Evolutionary conservation across 768 basidiomycete species (phyloP).

Genomic region (Xerocomellus chrysenteron): DNA sequence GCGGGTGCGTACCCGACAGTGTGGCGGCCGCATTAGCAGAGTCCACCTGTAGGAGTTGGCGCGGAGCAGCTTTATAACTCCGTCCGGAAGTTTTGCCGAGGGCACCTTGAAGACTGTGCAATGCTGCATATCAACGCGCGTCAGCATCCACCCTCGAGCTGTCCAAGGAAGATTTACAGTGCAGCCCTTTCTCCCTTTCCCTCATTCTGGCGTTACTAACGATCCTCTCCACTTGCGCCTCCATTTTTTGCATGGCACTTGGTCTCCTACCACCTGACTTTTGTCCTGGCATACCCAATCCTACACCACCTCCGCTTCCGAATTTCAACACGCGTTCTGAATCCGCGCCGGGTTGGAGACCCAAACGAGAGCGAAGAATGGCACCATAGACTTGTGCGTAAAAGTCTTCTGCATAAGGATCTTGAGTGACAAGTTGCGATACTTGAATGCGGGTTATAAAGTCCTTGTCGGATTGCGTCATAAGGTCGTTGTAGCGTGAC

Average conservation of each 20-base stretch:
- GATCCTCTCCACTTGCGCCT: conserved; percentile 92
- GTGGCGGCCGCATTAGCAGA: conserved; percentile 39
- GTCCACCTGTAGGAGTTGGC: conserved; percentile 92
- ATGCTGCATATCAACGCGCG: conserved; percentile 39
- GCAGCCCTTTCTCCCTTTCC: conserved; percentile 79
- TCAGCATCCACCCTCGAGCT: background rate
- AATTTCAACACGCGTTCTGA: conserved; percentile 80
- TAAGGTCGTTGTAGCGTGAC: conserved; percentile 92
- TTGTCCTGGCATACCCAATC: conserved; percentile 46
- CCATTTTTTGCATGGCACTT: conserved; percentile 90
- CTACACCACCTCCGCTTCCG: conserved; percentile 84
- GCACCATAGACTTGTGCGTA: conserved; percentile 96
- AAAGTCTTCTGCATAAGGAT: conserved; percentile 97
- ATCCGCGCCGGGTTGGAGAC: conserved; percentile 60
- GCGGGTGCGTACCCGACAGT: conserved; percentile 42
- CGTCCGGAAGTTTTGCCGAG: conserved; percentile 92
- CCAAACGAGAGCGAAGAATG: conserved; percentile 75
- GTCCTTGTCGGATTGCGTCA: conserved; percentile 98
- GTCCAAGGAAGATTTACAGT: conserved; percentile 38
- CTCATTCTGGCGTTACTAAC: conserved; percentile 87
- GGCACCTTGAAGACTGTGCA: conserved; percentile 85
- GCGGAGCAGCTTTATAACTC: conserved; percentile 94
- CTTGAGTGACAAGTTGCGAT: conserved; percentile 94
- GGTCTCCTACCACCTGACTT: conserved; percentile 69
- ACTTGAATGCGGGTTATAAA: conserved; percentile 99